Evolutionary conservation across 2,329 filamentous ascomycete species (phyloP).

Genomic region (Ilyonectria mors-panacis): DNA sequence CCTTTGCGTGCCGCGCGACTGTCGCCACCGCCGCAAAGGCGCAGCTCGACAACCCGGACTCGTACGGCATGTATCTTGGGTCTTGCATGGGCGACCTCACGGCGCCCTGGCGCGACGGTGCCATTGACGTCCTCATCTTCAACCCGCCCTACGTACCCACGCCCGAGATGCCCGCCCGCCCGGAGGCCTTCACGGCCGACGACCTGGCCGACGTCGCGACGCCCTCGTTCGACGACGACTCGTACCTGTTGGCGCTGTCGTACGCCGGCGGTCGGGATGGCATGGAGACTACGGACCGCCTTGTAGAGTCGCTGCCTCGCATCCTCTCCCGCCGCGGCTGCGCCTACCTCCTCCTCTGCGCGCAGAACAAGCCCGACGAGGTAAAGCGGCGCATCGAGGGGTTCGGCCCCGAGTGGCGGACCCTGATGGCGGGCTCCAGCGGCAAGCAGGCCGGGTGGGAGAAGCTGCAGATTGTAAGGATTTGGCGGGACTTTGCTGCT

Average conservation of each 20-base stretch:
- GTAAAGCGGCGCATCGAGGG: constrained; percentile 74
- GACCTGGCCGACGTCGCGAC: constrained; percentile 47
- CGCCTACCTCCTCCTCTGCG: constrained; percentile 91
- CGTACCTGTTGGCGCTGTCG: constrained; percentile 84
- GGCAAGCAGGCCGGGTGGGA: constrained; percentile 95
- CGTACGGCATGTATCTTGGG: constrained; percentile 72
- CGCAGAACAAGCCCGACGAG: constrained; percentile 86
- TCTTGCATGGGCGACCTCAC: constrained; percentile 80
- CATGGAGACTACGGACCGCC: constrained; percentile 91
- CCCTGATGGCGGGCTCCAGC: constrained; percentile 84
- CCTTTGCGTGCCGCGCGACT: constrained; percentile 85
- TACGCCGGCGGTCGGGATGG: constrained; percentile 92
- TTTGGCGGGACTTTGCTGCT: constrained; percentile 73
- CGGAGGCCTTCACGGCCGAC: constrained; percentile 46
- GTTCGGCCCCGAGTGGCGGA: constrained; percentile 75
- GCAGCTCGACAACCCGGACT: constrained; percentile 49
- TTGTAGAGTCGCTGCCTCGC: constrained; percentile 78
- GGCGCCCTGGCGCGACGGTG: constrained; percentile 68
- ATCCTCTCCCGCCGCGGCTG: constrained; percentile 79
- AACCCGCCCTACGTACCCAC: constrained; percentile 98
- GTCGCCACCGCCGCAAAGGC: constrained; percentile 74
- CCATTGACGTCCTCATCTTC: constrained; percentile 90
- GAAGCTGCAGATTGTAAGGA: constrained; percentile 88
- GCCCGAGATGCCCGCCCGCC: constrained; percentile 75
- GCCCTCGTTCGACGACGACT: constrained; percentile 81